These are phyloP conservation scores for Petrea volubilis DNA, from an alignment of 257 asterid species.

Conservation along the genomic window DNA sequence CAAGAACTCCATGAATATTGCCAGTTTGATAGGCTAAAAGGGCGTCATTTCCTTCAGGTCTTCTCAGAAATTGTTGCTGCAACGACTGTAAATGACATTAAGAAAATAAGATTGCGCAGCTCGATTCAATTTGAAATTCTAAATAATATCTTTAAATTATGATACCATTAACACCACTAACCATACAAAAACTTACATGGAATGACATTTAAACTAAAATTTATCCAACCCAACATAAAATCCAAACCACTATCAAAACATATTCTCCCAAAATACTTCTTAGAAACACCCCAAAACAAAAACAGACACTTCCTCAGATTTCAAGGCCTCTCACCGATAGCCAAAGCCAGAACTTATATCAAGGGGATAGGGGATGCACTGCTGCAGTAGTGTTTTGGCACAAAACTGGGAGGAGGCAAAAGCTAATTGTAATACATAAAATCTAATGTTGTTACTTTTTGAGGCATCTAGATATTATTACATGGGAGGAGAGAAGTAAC, in stretches of 20 bases:
- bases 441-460: background rate
- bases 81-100: conserved; percentile 49
- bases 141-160: too few relatives aligned
- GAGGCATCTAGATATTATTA: background rate
- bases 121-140: conserved; percentile 6
- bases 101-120: conserved; percentile 15
- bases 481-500: background rate
- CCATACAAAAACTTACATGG: too few relatives aligned
- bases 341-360: background rate
- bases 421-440: background rate
- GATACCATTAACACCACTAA: too few relatives aligned
- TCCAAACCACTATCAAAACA: too few relatives aligned
- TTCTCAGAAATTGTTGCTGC: conserved; percentile 77
- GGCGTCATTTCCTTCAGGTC: conserved; percentile 87
- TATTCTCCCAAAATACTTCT: background rate
- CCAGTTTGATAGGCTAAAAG: conserved; percentile 80
- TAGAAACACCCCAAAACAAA: background rate
- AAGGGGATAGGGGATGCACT: background rate
- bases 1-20: conserved; percentile 59
- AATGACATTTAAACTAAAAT: too few relatives aligned
- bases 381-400: background rate
- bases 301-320: background rate
- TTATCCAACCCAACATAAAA: too few relatives aligned
- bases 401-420: background rate
- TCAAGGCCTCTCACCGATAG: background rate